Evolutionary conservation across 179 eudicot species (phyloP), one percentile per base, ranked within the genome.

Genomic region (Silene noctiflora): DNA sequence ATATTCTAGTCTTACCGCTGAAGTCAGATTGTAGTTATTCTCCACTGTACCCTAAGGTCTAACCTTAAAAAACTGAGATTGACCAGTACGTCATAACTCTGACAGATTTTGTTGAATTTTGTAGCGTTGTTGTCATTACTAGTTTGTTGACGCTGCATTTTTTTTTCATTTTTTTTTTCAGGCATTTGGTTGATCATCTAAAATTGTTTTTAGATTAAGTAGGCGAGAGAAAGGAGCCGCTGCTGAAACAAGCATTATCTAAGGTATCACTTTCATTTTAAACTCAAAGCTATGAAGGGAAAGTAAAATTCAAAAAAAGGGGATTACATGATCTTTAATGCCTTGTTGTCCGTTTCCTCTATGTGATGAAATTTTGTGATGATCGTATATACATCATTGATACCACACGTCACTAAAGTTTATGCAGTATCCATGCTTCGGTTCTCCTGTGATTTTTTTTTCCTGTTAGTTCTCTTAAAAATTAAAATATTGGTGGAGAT

Each of bases 121-220:
- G 62, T 22, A 29, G 63, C 63, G 4, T 69, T 74, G 64, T 20
- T 62, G 70, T 22, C 11, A 7, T 60, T 31, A 55, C 21, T 48
- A 53, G 61, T 71, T 51, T 68, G 4, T 68, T 61, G 82, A 46
- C 39, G 10, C 39, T 59, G 27, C 62, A 21, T 46, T 13, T 16
- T 20, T 59, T 61, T 59, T 69, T 62, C 8, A 5, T 35, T 35
- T 6, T 8, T 39, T 39, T 42, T 72, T 80, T 71, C 73, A 72
- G 76, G 79, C 66, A 39, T 62, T 66, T 51, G 35, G 12, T 56
- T 64, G 64, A 39, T 58, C 25, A 51, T n/a, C 39, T 63, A 55
- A 71, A n/a, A 59, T 75, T 48, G 19, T 2, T 51, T 8, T 39
- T 62, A 19, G 48, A 51, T 73, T 55, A 8, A 42, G 64, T 42